A percentile compares a stretch with the other conserved stretches of the same genome.
These are phyloP conservation scores for Leptodontidium sp. DNA, from an alignment of 2,329 filamentous ascomycete genomes.

Conservation along the genomic window DNA sequence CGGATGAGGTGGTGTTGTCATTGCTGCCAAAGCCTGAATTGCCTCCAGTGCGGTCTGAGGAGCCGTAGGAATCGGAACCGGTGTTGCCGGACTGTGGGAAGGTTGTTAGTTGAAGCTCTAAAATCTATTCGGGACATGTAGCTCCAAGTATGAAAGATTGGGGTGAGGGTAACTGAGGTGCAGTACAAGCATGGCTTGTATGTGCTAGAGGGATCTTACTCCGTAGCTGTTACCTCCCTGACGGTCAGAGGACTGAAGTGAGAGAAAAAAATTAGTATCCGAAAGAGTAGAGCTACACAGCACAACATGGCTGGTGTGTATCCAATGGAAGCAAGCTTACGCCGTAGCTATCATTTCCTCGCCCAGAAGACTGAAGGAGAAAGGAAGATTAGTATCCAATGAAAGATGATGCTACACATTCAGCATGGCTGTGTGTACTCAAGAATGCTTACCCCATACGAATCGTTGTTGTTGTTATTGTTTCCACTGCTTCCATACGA, in stretches of 20 bases:
- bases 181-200: not conserved
- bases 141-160: not conserved
- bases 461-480: constrained; percentile 16
- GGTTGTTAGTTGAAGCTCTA: constrained; percentile 13
- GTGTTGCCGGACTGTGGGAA: constrained; percentile 28
- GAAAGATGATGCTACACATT: not conserved
- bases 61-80: constrained; percentile 21
- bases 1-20: not conserved
- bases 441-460: constrained; percentile 12
- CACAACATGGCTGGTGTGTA: constrained; percentile 15
- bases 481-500: constrained; percentile 15
- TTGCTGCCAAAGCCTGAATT: constrained; percentile 7
- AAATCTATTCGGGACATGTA: not conserved
- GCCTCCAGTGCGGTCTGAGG: constrained; percentile 14
- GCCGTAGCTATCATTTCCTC: constrained; percentile 35
- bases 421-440: constrained; percentile 6
- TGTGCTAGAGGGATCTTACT: constrained; percentile 21
- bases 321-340: constrained; percentile 29
- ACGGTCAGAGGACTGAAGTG: constrained; percentile 31
- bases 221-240: constrained; percentile 37
- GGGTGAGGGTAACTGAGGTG: not conserved
- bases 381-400: not conserved
- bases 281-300: not conserved
- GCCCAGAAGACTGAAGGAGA: constrained; percentile 7
- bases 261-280: constrained; percentile 23